Evolutionary conservation across 2,329 filamentous ascomycete species (phyloP).

Genomic region (Nemania abortiva): DNA sequence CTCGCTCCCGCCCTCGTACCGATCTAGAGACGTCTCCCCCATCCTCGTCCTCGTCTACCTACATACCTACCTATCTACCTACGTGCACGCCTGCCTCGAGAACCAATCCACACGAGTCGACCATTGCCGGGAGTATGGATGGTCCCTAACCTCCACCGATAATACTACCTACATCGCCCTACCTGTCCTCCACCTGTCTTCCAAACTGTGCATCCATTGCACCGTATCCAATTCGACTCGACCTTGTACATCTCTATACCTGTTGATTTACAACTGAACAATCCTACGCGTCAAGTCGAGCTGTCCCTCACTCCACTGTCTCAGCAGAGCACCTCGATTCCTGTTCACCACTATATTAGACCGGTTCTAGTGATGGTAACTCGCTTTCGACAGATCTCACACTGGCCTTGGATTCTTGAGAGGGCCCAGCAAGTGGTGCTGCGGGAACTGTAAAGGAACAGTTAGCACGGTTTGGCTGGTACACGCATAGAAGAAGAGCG

Average conservation of each 20-base stretch:
- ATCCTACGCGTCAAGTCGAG: constrained; percentile 1
- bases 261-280: constrained; percentile 2
- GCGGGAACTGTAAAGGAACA: not conserved
- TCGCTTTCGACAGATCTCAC: not conserved
- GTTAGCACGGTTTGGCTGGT: not conserved
- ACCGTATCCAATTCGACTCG: constrained; percentile 4
- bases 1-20: constrained; percentile 6
- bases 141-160: constrained; percentile 29
- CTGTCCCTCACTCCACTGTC: not conserved
- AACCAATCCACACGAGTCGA: constrained; percentile 14
- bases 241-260: constrained; percentile 6
- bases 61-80: not conserved
- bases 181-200: not conserved
- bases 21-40: not conserved
- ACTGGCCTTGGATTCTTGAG: constrained; percentile 2
- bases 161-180: constrained; percentile 18
- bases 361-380: not conserved
- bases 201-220: constrained; percentile 8
- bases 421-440: not conserved
- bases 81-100: not conserved
- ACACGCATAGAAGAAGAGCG: constrained; percentile 3
- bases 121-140: constrained; percentile 31
- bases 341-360: constrained; percentile 1
- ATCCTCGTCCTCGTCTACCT: not conserved
- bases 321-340: not conserved